These are phyloP conservation scores for Cocos nucifera DNA, from an alignment of 176 grass and related monocot genomes.

Conservation along the genomic window DNA sequence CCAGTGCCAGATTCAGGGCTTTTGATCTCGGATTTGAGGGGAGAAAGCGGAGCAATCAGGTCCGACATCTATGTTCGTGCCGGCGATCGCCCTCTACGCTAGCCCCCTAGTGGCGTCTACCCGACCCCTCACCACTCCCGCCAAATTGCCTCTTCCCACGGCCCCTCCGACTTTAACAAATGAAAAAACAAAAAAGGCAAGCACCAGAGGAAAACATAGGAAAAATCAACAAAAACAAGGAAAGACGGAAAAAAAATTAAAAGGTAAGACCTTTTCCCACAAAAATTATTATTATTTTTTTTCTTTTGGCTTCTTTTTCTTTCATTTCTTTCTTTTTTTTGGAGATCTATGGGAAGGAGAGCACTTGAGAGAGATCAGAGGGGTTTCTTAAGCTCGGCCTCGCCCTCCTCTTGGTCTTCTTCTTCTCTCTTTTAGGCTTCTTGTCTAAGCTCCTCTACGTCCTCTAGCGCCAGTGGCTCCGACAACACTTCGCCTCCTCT, in stretches of 20 bases:
- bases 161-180: conserved; percentile 27
- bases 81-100: conserved; percentile 60
- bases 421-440: not conserved
- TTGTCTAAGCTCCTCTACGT: conserved; percentile 3
- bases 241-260: too few relatives aligned
- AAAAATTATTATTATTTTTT: too few relatives aligned
- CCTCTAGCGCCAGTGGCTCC: not conserved
- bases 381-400: not conserved
- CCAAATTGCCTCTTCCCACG: conserved; percentile 12
- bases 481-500: not conserved
- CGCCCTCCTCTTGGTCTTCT: conserved; percentile 6
- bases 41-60: not conserved
- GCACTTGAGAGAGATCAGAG: too few relatives aligned
- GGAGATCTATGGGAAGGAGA: too few relatives aligned
- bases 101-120: conserved; percentile 31
- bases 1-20: not conserved
- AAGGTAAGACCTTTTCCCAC: too few relatives aligned
- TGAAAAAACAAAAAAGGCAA: too few relatives aligned
- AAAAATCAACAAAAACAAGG: too few relatives aligned
- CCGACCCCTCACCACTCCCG: conserved; percentile 8
- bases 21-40: not conserved
- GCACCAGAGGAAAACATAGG: too few relatives aligned
- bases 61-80: conserved; percentile 41
- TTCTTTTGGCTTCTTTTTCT: too few relatives aligned
- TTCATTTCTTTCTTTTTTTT: too few relatives aligned